Evolutionary conservation across 345 rosid genomes (phyloP).

Genomic region (Dipteronia dyeriana): DNA sequence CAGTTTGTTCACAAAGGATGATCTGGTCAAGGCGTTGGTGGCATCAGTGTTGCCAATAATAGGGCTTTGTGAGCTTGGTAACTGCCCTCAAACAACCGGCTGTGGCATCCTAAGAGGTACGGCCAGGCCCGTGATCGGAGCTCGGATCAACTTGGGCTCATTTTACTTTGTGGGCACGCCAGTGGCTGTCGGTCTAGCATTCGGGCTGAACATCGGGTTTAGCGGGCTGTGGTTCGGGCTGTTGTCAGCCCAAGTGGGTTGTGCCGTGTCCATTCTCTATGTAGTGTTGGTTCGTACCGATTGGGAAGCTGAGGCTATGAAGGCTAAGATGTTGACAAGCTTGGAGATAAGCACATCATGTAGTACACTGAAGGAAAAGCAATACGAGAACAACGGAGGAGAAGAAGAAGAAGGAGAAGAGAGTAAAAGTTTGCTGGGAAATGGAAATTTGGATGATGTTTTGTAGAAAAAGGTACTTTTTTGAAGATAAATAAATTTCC

Average conservation of each 20-base stretch:
- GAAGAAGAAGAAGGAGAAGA: slow-evolving; percentile 35
- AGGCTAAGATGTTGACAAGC: slow-evolving; percentile 59
- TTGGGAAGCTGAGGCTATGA: slow-evolving; percentile 85
- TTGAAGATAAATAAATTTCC: too few species aligned
- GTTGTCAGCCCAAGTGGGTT: slow-evolving; percentile 85
- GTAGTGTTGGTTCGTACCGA: slow-evolving; percentile 64
- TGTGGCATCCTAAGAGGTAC: slow-evolving; percentile 94
- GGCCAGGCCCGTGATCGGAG: slow-evolving; percentile 79
- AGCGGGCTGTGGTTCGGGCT: slow-evolving; percentile 94
- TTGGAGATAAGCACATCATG: slow-evolving; percentile 39
- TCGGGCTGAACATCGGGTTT: slow-evolving; percentile 71
- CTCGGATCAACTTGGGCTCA: slow-evolving; percentile 76
- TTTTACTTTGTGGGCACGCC: slow-evolving; percentile 97
- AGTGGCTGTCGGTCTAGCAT: slow-evolving; percentile 84
- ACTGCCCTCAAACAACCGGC: slow-evolving; percentile 96
- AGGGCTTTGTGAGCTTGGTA: slow-evolving; percentile 92
- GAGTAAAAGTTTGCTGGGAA: slow-evolving; percentile 41
- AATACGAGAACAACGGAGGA: not conserved
- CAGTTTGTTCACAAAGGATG: slow-evolving; percentile 65
- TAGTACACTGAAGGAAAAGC: not conserved
- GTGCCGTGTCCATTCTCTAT: slow-evolving; percentile 66
- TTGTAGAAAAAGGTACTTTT: slow-evolving; percentile 22
- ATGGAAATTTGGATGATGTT: slow-evolving; percentile 31
- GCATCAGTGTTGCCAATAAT: slow-evolving; percentile 84
- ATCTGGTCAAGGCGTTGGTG: slow-evolving; percentile 61